A percentile compares a stretch with the other conserved stretches of the same genome.
These are phyloP conservation scores for Phytophthora tentaculata DNA, from an alignment of 352 stramenopile genomes.

Conservation along the genomic window DNA sequence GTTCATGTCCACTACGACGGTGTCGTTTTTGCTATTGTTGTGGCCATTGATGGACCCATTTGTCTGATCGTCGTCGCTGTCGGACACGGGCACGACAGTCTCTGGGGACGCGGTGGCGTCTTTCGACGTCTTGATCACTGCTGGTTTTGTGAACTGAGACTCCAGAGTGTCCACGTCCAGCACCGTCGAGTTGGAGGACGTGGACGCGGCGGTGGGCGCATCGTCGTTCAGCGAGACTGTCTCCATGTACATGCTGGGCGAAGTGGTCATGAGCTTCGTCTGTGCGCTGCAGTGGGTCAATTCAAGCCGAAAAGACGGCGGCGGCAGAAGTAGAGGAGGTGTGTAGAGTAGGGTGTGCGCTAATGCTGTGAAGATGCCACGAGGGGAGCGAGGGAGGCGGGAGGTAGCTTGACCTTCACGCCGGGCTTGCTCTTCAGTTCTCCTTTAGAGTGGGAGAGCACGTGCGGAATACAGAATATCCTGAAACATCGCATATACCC, in stretches of 20 bases:
- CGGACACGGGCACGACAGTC: conserved; percentile 15
- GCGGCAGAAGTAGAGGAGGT: background rate
- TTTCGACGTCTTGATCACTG: conserved; percentile 43
- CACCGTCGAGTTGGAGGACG: conserved; percentile 21
- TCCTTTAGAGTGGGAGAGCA: conserved; percentile 22
- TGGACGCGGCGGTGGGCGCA: conserved; percentile 13
- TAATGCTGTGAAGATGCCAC: background rate
- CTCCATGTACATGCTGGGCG: conserved; percentile 57
- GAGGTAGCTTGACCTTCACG: conserved; percentile 9
- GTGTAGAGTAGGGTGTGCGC: background rate
- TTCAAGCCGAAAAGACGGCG: background rate
- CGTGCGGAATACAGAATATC: conserved; percentile 16
- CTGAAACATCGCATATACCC: conserved; percentile 12
- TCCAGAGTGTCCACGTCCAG: conserved; percentile 59
- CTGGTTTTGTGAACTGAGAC: conserved; percentile 41
- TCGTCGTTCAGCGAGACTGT: conserved; percentile 84
- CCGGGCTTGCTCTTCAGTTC: conserved; percentile 19
- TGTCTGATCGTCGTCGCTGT: conserved; percentile 32
- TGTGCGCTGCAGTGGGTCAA: conserved; percentile 11
- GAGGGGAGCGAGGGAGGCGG: background rate
- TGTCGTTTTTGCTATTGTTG: conserved; percentile 6
- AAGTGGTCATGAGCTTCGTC: conserved; percentile 33
- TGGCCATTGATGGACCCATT: conserved; percentile 1
- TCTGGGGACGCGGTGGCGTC: conserved; percentile 26
- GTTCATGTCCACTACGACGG: conserved; percentile 26